Evolutionary conservation across 495 filamentous ascomycete genomes (phyloP).

Genomic region (Cetradonia linearis): DNA sequence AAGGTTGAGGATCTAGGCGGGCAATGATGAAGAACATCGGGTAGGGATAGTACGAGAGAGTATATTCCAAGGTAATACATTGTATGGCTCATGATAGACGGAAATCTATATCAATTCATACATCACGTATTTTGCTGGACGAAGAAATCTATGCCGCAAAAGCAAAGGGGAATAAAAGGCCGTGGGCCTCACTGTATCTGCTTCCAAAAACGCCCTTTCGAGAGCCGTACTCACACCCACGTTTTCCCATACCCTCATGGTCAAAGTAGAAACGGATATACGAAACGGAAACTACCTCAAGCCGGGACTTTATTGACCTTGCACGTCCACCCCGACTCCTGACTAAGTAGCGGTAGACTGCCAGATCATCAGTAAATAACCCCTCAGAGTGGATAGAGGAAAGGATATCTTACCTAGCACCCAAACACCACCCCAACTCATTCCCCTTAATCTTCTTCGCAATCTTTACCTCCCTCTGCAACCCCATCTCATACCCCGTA

Average conservation of each 20-base stretch:
- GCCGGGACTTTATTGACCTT: constrained; percentile 50
- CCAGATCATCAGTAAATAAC: constrained; percentile 29
- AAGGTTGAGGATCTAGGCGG: constrained; percentile 37
- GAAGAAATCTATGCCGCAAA: neutral
- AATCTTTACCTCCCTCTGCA: constrained; percentile 90
- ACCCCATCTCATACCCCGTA: constrained; percentile 95
- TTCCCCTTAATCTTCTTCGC: constrained; percentile 98
- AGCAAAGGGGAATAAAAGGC: neutral
- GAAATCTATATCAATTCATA: neutral
- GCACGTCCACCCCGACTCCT: constrained; percentile 69
- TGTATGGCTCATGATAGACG: neutral
- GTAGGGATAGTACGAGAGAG: neutral
- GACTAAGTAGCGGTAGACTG: constrained; percentile 63
- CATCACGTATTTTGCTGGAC: neutral
- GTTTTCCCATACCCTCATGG: neutral
- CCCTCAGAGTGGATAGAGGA: neutral
- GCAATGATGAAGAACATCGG: neutral
- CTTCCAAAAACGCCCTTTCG: neutral
- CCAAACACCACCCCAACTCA: constrained; percentile 95
- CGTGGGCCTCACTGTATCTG: neutral
- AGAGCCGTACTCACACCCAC: neutral
- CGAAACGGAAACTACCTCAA: neutral
- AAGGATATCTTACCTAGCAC: constrained; percentile 63
- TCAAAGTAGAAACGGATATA: neutral
- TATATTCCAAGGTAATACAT: neutral